Percentiles rank a stretch among this genome's conserved stretches.
Evolutionary conservation across 495 filamentous ascomycete species (phyloP).

Genomic region (Penicillium paxilli): DNA sequence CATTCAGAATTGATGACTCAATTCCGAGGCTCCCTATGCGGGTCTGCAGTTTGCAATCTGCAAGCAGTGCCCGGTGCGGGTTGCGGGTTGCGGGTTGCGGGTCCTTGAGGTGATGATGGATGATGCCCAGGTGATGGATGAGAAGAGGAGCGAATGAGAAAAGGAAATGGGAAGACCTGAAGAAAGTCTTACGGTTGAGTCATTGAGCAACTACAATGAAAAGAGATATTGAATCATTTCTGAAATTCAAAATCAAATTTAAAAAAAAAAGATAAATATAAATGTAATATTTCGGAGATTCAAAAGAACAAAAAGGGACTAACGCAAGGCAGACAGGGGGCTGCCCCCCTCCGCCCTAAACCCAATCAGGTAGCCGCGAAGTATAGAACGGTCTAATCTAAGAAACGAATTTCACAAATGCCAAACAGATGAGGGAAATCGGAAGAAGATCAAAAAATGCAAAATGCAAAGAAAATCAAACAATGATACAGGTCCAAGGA

Average conservation of each 20-base stretch:
- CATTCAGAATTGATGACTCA: not conserved
- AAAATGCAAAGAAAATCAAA: slow-evolving; percentile 5
- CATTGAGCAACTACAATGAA: not conserved
- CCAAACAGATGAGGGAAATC: not conserved
- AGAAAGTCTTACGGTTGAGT: not conserved
- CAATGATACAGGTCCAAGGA: slow-evolving; percentile 1
- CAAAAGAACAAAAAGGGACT: not conserved
- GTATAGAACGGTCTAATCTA: slow-evolving; percentile 15
- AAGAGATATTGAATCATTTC: not conserved
- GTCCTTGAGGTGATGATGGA: not conserved
- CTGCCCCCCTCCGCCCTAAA: slow-evolving; percentile 11
- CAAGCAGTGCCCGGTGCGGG: not conserved
- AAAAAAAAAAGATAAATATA: not conserved
- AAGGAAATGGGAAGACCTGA: not conserved
- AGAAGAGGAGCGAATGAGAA: not conserved
- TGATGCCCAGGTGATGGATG: not conserved
- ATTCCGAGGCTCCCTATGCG: not conserved
- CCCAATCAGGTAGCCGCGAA: slow-evolving; percentile 13
- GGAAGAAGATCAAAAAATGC: too few species aligned
- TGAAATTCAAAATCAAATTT: too few species aligned
- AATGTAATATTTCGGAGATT: not conserved
- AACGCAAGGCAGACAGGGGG: slow-evolving; percentile 14
- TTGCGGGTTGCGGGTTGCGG: too few species aligned
- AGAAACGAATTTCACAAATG: slow-evolving; percentile 1
- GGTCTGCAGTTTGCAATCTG: not conserved